Base-by-base conservation (phyloP, 257 asterid genomes). In the Oldenlandia corymbosa region DNA sequence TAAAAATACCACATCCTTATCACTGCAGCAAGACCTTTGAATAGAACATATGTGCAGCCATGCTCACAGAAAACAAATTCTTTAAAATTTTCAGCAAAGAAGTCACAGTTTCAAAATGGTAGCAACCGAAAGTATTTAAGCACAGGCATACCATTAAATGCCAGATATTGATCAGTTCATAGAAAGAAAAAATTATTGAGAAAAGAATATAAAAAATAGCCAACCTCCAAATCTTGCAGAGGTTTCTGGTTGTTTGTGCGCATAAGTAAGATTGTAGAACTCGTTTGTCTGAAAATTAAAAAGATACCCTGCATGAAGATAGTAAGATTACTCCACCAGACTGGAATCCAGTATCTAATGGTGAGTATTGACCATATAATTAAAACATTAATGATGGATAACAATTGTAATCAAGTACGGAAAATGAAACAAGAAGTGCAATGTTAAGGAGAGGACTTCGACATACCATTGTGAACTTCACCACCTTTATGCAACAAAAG, bases 261-360 rank as follows among this genome's bases (percentile, higher is more conserved):
- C 97, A 71, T 84, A 85, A 50, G 99, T 93, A 68, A 93, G 96
- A 82, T 93, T 90, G 64, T 87, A 87, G 79, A 87, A 87, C 84
- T 93, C 99, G 77, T 84, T 87, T 20, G 99, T 93, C 72, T 93
- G 99, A 74, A 84, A 90, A 83, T 90, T 93, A 78, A 79, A 93
- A 48, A 93, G 96, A 79, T 93, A 85, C 71, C 99, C 99, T 93
- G 91, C 84, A 76, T 43, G 18, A 16, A 21, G 20, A 45, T 58
- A 17, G 56, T 20, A 57, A 32, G n/a, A 58, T 10, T 4, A 67
- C 10, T 18, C 43, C 34, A 58, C 37, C 54, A 26, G 31, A n/a
- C 64, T 7, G 49, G 52, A 60, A 48, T 32, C 52, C 62, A n/a
- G 9, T 26, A 36, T 39, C 16, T 24, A 52, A 41, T 14, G 39